A percentile compares a stretch with the other conserved stretches of the same genome.
These are phyloP conservation scores for Lactuca saligna DNA, from an alignment of 129 eudicot species.

Conservation along the genomic window DNA sequence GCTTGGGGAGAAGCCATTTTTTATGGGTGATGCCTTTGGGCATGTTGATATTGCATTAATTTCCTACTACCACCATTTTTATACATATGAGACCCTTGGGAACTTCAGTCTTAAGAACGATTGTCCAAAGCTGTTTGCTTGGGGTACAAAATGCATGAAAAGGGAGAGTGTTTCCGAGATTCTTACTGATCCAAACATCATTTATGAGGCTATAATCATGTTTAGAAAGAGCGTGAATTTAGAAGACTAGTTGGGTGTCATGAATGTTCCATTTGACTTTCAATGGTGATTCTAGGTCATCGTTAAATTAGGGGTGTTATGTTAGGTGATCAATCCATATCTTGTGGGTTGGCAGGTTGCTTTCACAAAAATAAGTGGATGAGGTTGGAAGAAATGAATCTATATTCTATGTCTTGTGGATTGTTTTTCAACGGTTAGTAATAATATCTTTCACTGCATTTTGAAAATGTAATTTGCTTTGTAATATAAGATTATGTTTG, in stretches of 20 bases:
- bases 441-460: too few relatives aligned
- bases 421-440: background rate
- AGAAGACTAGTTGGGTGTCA: background rate
- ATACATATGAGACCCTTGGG: slow-evolving; percentile 7
- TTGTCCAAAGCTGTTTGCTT: slow-evolving; percentile 16
- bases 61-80: background rate
- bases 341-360: background rate
- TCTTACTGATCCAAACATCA: slow-evolving; percentile 9
- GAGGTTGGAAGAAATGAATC: background rate
- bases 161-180: slow-evolving; percentile 19
- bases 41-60: slow-evolving; percentile 18
- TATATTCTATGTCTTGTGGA: background rate
- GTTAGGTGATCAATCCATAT: background rate
- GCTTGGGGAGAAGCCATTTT: slow-evolving; percentile 17
- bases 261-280: background rate
- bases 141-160: slow-evolving; percentile 20
- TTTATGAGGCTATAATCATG: background rate
- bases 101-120: slow-evolving; percentile 8
- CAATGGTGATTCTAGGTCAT: background rate
- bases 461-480: background rate
- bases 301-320: background rate
- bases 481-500: background rate
- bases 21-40: slow-evolving; percentile 20
- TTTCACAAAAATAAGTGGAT: background rate
- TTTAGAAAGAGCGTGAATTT: slow-evolving; percentile 7